Percentiles rank a stretch among this genome's conserved stretches.
Evolutionary conservation across 2,329 filamentous ascomycete species (phyloP).

Genomic region (Dendryphion nanum): DNA sequence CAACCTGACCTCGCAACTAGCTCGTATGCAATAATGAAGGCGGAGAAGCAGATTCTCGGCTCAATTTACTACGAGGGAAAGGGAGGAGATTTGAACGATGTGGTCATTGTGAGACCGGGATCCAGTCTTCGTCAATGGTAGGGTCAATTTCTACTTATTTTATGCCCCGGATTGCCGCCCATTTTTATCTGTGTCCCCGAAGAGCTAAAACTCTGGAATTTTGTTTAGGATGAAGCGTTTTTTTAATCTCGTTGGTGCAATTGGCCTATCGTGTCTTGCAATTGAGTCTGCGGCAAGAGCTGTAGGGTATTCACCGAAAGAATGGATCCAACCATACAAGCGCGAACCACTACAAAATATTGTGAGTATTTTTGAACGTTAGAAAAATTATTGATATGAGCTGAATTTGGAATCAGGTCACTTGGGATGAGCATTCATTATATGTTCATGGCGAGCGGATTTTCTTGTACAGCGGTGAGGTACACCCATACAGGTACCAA

Average conservation of each 20-base stretch:
- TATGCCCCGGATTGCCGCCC: neutral
- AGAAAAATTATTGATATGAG: constrained; percentile 1
- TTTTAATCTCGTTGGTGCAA: constrained; percentile 10
- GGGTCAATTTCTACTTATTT: neutral
- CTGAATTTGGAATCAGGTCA: constrained; percentile 45
- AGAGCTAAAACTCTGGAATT: neutral
- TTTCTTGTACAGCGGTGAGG: constrained; percentile 71
- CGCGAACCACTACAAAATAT: constrained; percentile 56
- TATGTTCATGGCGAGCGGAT: constrained; percentile 68
- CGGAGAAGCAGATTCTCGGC: too few relatives aligned
- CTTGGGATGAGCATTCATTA: constrained; percentile 71
- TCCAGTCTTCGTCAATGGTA: neutral
- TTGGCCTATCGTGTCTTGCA: constrained; percentile 41
- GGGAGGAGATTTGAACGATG: neutral
- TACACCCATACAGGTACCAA: constrained; percentile 64
- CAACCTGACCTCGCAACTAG: neutral
- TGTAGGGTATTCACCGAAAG: constrained; percentile 50
- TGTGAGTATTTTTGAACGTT: constrained; percentile 38
- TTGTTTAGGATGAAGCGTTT: constrained; percentile 15
- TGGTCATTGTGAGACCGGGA: neutral
- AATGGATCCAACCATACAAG: constrained; percentile 50
- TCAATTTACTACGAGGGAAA: constrained; percentile 3
- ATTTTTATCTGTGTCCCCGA: neutral
- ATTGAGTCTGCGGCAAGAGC: constrained; percentile 48
- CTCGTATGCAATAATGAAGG: neutral